Evolutionary conservation across 441 rosid species (phyloP).

Genomic region (Erodium trifolium): DNA sequence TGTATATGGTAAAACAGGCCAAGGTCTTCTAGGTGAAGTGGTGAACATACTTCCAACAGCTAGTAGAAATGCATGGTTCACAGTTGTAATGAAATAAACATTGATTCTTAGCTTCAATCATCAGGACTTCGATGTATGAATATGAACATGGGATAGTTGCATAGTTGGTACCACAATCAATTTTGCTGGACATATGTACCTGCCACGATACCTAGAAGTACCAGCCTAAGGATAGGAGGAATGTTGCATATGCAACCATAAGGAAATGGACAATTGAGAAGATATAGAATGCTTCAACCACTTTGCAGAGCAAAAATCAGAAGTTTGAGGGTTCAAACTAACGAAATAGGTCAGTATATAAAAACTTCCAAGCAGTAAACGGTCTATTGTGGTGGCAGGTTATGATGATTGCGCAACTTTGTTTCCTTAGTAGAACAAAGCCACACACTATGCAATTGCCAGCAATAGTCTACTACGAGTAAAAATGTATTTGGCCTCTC

Average conservation of each 20-base stretch:
- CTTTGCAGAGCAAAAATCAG: not conserved
- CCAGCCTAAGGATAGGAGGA: not conserved
- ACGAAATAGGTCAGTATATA: not conserved
- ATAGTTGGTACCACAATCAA: not conserved
- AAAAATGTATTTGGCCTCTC: not conserved
- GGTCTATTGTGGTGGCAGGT: not conserved
- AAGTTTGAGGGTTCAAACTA: not conserved
- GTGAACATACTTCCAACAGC: not conserved
- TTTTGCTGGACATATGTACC: not conserved
- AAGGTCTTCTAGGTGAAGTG: too few relatives aligned
- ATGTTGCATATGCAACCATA: constrained; percentile 3
- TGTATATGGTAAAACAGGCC: too few relatives aligned
- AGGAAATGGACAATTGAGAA: not conserved
- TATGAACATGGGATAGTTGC: not conserved
- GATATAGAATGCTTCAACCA: not conserved
- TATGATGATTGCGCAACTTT: not conserved
- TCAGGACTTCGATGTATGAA: not conserved
- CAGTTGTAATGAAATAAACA: not conserved
- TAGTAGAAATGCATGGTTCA: not conserved
- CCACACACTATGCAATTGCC: not conserved
- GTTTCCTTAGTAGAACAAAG: not conserved
- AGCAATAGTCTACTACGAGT: not conserved
- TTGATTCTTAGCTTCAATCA: not conserved
- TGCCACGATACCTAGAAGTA: constrained; percentile 2
- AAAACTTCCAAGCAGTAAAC: not conserved